Conservation (phyloP, 208 protist species). For the Histomonas meleagridis region DNA sequence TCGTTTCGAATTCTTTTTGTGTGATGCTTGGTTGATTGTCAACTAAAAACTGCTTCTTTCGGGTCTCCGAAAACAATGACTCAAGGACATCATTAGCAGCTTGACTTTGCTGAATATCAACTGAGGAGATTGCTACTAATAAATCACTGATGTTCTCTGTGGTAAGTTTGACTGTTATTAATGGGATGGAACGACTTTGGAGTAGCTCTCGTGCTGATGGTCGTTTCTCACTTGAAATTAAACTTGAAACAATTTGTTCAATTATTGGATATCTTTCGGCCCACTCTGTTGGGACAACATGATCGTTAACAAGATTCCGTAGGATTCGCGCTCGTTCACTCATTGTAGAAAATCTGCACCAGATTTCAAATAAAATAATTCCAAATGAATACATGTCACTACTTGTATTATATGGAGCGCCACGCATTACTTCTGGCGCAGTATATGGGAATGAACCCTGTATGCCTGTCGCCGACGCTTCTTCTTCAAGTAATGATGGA, state of each 20-base stretch:
- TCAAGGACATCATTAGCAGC: neutral
- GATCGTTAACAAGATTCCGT: neutral
- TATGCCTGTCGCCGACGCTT: neutral
- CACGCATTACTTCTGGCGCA: neutral
- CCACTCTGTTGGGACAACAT: neutral
- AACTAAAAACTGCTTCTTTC: neutral
- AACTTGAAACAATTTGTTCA: neutral
- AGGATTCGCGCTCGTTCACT: neutral
- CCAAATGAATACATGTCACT: slow-evolving; percentile 31
- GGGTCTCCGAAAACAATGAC: neutral
- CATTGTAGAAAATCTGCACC: neutral
- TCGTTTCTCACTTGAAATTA: neutral
- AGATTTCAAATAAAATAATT: slow-evolving; percentile 17
- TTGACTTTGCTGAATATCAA: neutral
- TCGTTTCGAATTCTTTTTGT: neutral
- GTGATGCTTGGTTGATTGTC: neutral
- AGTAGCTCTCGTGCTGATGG: neutral
- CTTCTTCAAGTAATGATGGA: neutral
- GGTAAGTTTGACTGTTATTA: neutral
- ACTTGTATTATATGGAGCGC: neutral
- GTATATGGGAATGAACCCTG: neutral
- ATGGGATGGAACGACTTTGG: neutral
- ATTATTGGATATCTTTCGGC: neutral
- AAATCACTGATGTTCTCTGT: neutral
- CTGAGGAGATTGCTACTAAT: neutral